Evolutionary conservation across 768 basidiomycete species (phyloP).

Genomic region (Mycena vitilis): DNA sequence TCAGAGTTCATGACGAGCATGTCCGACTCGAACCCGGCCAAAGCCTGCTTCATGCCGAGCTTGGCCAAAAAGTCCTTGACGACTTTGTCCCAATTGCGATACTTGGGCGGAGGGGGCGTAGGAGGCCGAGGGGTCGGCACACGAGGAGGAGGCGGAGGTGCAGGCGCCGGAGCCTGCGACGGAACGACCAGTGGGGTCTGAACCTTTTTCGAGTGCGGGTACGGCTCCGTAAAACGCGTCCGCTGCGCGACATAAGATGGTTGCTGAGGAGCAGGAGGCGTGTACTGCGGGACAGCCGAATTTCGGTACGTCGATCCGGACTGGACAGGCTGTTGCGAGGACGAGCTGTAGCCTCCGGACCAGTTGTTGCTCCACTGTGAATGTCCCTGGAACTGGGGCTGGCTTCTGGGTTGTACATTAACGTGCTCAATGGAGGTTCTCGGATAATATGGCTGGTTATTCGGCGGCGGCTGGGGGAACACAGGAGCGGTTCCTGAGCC

Average conservation of each 20-base stretch:
- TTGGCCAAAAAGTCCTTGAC: slow-evolving; percentile 64
- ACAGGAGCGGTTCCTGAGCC: slow-evolving; percentile 11
- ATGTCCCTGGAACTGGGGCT: neutral
- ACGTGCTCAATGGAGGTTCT: neutral
- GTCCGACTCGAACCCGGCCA: slow-evolving; percentile 76
- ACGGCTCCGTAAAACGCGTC: slow-evolving; percentile 30
- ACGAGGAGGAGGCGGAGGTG: slow-evolving; percentile 2
- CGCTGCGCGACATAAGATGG: slow-evolving; percentile 24
- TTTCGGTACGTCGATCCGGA: slow-evolving; percentile 8
- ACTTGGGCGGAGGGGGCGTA: slow-evolving; percentile 55
- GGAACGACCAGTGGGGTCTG: slow-evolving; percentile 13
- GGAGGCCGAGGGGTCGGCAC: slow-evolving; percentile 26
- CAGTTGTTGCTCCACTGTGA: slow-evolving; percentile 19
- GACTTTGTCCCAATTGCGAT: slow-evolving; percentile 71
- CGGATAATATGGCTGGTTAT: slow-evolving; percentile 9
- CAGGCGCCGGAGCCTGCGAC: slow-evolving; percentile 1
- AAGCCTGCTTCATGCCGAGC: slow-evolving; percentile 67
- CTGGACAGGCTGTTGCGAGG: slow-evolving; percentile 6
- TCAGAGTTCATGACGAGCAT: slow-evolving; percentile 75
- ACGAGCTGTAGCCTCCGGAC: slow-evolving; percentile 4
- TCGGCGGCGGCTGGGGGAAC: neutral
- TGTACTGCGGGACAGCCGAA: slow-evolving; percentile 1
- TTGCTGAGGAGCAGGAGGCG: slow-evolving; percentile 9
- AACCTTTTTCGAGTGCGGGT: slow-evolving; percentile 21
- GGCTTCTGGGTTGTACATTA: neutral